A percentile compares a stretch with the other conserved stretches of the same genome.
These are phyloP conservation scores for Fusarium chlamydosporum DNA, from an alignment of 2,329 filamentous ascomycete species.

Conservation along the genomic window DNA sequence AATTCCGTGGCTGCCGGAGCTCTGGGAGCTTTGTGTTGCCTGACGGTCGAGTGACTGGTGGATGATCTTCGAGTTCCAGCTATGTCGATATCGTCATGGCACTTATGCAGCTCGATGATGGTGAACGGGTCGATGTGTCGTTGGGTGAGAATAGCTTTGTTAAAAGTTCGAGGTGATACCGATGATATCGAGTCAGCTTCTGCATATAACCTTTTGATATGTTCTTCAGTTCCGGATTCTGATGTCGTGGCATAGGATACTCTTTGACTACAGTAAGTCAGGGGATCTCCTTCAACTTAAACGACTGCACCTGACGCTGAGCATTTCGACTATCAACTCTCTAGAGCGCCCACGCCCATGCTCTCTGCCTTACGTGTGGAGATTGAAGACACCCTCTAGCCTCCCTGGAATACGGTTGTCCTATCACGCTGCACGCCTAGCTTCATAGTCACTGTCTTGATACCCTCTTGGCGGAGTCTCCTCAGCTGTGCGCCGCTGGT, in stretches of 20 bases:
- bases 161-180: neutral
- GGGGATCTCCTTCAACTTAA: slow-evolving; percentile 46
- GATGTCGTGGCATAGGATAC: slow-evolving; percentile 19
- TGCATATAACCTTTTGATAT: slow-evolving; percentile 1
- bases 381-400: slow-evolving; percentile 36
- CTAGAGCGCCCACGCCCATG: slow-evolving; percentile 32
- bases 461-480: slow-evolving; percentile 35
- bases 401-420: slow-evolving; percentile 16
- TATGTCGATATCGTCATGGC: slow-evolving; percentile 1
- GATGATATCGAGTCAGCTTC: neutral
- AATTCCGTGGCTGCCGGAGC: neutral
- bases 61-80: slow-evolving; percentile 9
- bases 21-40: slow-evolving; percentile 2
- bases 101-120: slow-evolving; percentile 8
- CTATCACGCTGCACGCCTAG: slow-evolving; percentile 37
- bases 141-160: slow-evolving; percentile 8
- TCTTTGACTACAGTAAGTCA: slow-evolving; percentile 10
- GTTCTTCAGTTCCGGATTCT: slow-evolving; percentile 9
- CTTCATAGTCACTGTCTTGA: slow-evolving; percentile 29
- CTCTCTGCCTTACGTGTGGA: slow-evolving; percentile 41
- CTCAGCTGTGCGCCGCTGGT: slow-evolving; percentile 29
- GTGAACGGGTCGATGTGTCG: neutral
- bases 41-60: neutral
- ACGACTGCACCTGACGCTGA: slow-evolving; percentile 28
- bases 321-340: slow-evolving; percentile 28